These are phyloP conservation scores for Cyberlindnera veronae DNA, from an alignment of 805 yeast species.

Conservation along the genomic window DNA sequence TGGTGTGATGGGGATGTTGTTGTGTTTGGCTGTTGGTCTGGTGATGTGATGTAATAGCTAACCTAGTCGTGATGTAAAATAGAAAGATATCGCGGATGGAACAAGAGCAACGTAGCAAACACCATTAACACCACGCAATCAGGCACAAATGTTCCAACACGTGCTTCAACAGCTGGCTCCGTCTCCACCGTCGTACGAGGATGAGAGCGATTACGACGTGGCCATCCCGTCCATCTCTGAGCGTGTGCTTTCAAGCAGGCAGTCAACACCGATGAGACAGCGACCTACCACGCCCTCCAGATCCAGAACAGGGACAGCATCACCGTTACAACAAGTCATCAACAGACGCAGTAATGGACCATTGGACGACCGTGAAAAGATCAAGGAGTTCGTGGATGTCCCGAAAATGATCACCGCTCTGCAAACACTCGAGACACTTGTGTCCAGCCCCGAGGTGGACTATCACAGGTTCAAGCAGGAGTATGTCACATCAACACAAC, in stretches of 20 bases:
- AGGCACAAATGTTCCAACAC: constrained; percentile 9
- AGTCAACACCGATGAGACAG: constrained; percentile 1
- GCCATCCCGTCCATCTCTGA: constrained; percentile 11
- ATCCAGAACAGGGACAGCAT: too few relatives aligned
- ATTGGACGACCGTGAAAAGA: constrained; percentile 2
- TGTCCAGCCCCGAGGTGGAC: constrained; percentile 4
- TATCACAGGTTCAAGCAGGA: constrained; percentile 6
- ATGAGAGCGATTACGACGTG: constrained; percentile 16
- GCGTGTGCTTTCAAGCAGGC: constrained; percentile 9
- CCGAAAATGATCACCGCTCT: constrained; percentile 8
- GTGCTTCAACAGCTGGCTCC: constrained; percentile 11
- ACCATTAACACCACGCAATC: background rate
- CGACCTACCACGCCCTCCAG: too few relatives aligned
- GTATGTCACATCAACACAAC: constrained; percentile 7
- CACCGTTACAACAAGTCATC: too few relatives aligned
- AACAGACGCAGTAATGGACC: background rate
- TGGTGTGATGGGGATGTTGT: too few relatives aligned
- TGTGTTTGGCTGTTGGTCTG: too few relatives aligned
- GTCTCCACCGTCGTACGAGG: constrained; percentile 12
- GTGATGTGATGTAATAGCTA: too few relatives aligned
- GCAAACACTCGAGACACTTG: constrained; percentile 8
- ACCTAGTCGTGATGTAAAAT: too few relatives aligned
- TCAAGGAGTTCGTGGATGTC: constrained; percentile 15
- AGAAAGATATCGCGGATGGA: too few relatives aligned
- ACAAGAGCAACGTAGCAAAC: background rate